These are phyloP conservation scores for Carpinus fangiana DNA, from an alignment of 306 rosid species.

Conservation along the genomic window DNA sequence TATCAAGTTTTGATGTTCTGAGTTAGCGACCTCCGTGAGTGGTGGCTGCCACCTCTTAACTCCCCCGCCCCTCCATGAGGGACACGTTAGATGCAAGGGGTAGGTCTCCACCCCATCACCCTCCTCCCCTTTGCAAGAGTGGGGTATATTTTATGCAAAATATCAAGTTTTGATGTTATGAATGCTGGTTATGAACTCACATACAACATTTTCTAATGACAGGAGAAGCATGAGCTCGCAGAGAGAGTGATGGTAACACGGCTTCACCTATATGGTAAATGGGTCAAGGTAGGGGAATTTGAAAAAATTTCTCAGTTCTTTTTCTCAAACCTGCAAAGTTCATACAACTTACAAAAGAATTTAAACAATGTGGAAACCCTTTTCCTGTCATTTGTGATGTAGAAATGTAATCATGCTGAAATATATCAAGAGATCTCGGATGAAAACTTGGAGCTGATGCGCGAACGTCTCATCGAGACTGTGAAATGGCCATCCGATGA, in stretches of 20 bases:
- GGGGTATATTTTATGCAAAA: neutral
- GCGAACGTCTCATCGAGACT: constrained; percentile 87
- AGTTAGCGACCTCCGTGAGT: no score
- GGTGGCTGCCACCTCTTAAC: no score
- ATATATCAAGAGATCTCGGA: constrained; percentile 81
- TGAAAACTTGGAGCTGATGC: constrained; percentile 88
- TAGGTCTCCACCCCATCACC: no score
- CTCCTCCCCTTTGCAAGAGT: no score
- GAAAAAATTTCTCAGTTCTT: neutral
- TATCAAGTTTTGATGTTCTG: no score
- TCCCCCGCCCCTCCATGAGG: no score
- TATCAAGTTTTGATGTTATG: neutral
- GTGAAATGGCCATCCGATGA: constrained; percentile 99
- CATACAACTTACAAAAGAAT: neutral
- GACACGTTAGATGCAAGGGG: no score
- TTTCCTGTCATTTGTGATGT: constrained; percentile 27
- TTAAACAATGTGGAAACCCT: neutral
- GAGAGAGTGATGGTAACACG: constrained; percentile 97
- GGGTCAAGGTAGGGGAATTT: constrained; percentile 72
- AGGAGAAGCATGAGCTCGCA: constrained; percentile 92
- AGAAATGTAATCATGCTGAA: constrained; percentile 95
- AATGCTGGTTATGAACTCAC: neutral
- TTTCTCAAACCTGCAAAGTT: constrained; percentile 1
- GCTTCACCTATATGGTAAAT: constrained; percentile 89
- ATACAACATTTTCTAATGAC: constrained; percentile 17